Conservation (phyloP, 139 green algal genomes). For the Auxenochlorella pyrenoidosa region DNA sequence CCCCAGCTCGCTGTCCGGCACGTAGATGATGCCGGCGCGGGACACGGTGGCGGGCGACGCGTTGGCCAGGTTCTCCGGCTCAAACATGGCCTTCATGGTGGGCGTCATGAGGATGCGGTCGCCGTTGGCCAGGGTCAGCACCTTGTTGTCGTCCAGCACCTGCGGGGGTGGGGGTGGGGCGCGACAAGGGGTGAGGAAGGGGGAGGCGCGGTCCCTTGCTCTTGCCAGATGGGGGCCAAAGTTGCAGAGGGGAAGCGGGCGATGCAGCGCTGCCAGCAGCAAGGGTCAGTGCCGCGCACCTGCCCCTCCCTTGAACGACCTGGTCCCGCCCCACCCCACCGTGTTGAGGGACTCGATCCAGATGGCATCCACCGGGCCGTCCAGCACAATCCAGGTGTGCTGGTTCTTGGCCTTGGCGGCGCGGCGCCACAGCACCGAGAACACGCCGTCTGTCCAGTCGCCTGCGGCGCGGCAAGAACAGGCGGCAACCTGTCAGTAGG, state of each 20-base stretch:
- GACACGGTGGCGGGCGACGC: conserved; percentile 96
- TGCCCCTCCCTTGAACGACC: not conserved
- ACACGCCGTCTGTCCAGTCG: conserved; percentile 97
- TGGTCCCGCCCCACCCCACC: conserved; percentile 37
- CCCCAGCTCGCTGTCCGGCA: conserved; percentile 89
- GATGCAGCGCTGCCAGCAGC: too few relatives aligned
- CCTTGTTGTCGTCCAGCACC: conserved; percentile 96
- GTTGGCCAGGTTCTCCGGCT: conserved; percentile 96
- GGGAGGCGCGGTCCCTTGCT: too few relatives aligned
- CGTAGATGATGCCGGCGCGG: conserved; percentile 91
- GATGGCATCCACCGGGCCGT: conserved; percentile 96
- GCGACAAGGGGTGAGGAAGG: not conserved
- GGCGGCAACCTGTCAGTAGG: not conserved
- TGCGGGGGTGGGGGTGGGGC: not conserved
- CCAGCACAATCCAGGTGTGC: conserved; percentile 96
- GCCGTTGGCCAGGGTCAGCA: conserved; percentile 96
- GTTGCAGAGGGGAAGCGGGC: not conserved
- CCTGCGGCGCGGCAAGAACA: conserved; percentile 41
- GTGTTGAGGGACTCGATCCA: conserved; percentile 99
- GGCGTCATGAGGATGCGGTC: conserved; percentile 95
- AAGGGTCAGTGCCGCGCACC: not conserved
- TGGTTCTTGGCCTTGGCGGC: conserved; percentile 91
- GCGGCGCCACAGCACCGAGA: conserved; percentile 92
- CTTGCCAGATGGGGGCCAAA: too few relatives aligned
- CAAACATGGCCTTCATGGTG: conserved; percentile 94